A percentile compares a stretch with the other conserved stretches of the same genome.
These are phyloP conservation scores for Syzygium grande DNA, from an alignment of 345 rosid genomes.

Conservation along the genomic window DNA sequence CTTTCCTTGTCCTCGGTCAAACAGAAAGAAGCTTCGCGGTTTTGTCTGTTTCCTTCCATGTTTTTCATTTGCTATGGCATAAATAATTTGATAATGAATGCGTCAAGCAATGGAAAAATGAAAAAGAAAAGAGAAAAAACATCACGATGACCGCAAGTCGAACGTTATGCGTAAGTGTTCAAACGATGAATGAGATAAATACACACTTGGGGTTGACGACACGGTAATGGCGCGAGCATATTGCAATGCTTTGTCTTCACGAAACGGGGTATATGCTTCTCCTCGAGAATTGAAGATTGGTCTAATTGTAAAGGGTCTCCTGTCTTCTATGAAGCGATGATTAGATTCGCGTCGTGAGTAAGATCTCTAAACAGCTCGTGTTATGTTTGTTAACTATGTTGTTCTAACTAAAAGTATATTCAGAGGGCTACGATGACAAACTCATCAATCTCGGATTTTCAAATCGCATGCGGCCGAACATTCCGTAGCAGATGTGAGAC, in stretches of 20 bases:
- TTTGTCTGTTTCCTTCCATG: neutral
- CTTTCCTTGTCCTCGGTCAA: neutral
- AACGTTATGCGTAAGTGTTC: neutral
- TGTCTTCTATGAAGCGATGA: no score
- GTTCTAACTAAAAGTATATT: neutral
- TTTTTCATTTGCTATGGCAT: neutral
- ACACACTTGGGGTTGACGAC: no score
- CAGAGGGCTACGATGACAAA: accelerated
- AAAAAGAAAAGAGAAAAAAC: neutral
- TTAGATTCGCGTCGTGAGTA: no score
- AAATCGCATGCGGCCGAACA: accelerated
- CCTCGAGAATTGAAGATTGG: neutral
- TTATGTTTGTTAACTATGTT: no score
- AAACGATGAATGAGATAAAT: no score
- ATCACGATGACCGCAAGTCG: neutral
- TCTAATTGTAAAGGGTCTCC: no score
- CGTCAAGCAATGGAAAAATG: neutral
- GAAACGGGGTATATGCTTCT: neutral
- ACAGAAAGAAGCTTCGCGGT: neutral
- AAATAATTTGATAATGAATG: neutral
- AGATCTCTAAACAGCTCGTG: neutral
- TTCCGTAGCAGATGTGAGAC: accelerated
- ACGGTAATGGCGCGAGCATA: no score
- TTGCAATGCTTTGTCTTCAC: neutral
- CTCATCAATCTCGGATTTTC: accelerated